phyloP scores from a whole-genome alignment of 345 rosid genomes.

The Gossypium anomalum region DNA sequence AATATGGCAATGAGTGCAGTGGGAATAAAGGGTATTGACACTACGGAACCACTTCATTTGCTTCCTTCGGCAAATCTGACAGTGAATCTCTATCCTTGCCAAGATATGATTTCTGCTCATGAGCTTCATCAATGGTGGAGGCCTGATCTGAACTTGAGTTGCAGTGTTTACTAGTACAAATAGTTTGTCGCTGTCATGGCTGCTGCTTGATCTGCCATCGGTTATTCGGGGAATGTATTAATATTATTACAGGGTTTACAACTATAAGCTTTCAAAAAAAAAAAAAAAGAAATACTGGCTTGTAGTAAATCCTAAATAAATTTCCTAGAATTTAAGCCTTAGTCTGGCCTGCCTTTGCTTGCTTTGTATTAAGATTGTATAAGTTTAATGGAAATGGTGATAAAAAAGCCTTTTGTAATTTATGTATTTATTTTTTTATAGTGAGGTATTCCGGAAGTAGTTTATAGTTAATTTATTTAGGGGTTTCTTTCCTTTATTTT shows the following conservation, averaged over 20 bases:
- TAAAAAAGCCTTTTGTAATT: no score
- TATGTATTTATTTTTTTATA: no score
- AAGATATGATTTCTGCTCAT: conserved; percentile 55
- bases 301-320: background rate
- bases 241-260: background rate
- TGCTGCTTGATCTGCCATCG: background rate
- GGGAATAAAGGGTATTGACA: conserved; percentile 43
- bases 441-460: no score
- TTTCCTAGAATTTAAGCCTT: background rate
- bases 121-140: conserved; percentile 87
- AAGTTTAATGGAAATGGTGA: background rate
- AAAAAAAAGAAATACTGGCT: background rate
- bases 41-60: conserved; percentile 61
- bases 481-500: no score
- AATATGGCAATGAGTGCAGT: conserved; percentile 45
- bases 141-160: background rate
- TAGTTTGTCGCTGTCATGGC: background rate
- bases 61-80: conserved; percentile 64
- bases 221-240: background rate
- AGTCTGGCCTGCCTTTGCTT: background rate
- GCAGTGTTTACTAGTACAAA: background rate
- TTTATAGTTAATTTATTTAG: no score
- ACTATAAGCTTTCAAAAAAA: background rate
- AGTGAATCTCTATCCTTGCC: conserved; percentile 32
- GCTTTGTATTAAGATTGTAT: background rate